Evolutionary conservation across 1,139 yeast genomes (phyloP).

Genomic region (Waltiozyma sp.): DNA sequence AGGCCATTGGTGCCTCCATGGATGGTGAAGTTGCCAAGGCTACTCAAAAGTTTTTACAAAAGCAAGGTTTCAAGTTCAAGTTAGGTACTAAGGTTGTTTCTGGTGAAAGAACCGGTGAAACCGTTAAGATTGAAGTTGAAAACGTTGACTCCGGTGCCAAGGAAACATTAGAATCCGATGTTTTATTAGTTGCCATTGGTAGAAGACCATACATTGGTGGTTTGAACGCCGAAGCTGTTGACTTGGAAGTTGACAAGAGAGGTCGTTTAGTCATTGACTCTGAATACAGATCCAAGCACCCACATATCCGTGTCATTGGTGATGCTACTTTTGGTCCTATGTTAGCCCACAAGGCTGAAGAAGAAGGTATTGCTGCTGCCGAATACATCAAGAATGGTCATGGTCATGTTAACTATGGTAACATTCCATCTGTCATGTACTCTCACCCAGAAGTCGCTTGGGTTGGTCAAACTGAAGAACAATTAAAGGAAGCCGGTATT

Average conservation of each 20-base stretch:
- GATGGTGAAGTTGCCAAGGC: slow-evolving; percentile 89
- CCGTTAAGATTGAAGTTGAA: slow-evolving; percentile 81
- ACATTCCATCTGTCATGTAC: slow-evolving; percentile 97
- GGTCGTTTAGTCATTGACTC: slow-evolving; percentile 93
- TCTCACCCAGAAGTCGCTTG: slow-evolving; percentile 99
- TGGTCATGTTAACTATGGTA: slow-evolving; percentile 97
- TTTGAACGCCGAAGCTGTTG: slow-evolving; percentile 77
- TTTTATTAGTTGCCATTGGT: slow-evolving; percentile 92
- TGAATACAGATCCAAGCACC: slow-evolving; percentile 83
- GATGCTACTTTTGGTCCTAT: slow-evolving; percentile 97
- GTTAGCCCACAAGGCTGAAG: slow-evolving; percentile 99
- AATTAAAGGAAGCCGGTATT: slow-evolving; percentile 88
- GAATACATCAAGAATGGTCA: slow-evolving; percentile 89
- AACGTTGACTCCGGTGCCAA: slow-evolving; percentile 78
- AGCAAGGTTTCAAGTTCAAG: slow-evolving; percentile 94
- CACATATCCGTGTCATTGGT: slow-evolving; percentile 95
- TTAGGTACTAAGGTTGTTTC: slow-evolving; percentile 82
- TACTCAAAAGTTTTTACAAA: slow-evolving; percentile 78
- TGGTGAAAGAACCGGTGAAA: slow-evolving; percentile 82
- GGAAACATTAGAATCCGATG: slow-evolving; percentile 79
- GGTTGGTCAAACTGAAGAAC: slow-evolving; percentile 96
- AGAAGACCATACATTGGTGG: slow-evolving; percentile 96
- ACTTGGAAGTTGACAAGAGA: slow-evolving; percentile 80
- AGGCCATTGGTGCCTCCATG: slow-evolving; percentile 93
- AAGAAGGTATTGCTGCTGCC: slow-evolving; percentile 98